Percentiles rank a stretch among this genome's conserved stretches.
Evolutionary conservation across 2,329 filamentous ascomycete species (phyloP).

Genomic region (Myrmaecium sp.): DNA sequence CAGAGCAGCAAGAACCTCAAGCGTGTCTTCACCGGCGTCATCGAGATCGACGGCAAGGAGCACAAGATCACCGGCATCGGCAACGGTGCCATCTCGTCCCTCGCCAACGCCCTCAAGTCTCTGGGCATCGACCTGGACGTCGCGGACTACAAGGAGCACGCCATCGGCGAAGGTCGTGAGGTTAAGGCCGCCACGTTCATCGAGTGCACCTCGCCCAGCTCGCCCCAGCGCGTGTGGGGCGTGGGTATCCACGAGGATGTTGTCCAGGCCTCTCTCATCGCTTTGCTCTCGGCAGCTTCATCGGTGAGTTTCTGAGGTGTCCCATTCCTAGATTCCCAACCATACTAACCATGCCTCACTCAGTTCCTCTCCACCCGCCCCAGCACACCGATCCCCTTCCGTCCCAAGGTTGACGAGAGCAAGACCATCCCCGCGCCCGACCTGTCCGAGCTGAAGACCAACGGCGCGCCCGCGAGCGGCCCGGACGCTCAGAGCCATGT

Average conservation of each 20-base stretch:
- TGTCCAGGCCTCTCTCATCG: slow-evolving; percentile 75
- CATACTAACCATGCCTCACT: slow-evolving; percentile 1
- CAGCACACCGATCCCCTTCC: slow-evolving; percentile 49
- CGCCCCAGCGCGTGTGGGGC: slow-evolving; percentile 65
- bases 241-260: slow-evolving; percentile 87
- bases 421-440: slow-evolving; percentile 12
- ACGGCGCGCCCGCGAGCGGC: neutral
- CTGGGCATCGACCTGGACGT: slow-evolving; percentile 82
- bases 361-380: slow-evolving; percentile 60
- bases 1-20: slow-evolving; percentile 62
- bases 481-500: slow-evolving; percentile 1
- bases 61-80: slow-evolving; percentile 64
- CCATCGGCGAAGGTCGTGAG: slow-evolving; percentile 62
- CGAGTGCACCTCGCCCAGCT: slow-evolving; percentile 58
- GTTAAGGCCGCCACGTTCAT: slow-evolving; percentile 95
- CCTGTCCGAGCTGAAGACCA: slow-evolving; percentile 10
- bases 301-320: slow-evolving; percentile 45
- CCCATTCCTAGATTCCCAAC: neutral
- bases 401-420: slow-evolving; percentile 37
- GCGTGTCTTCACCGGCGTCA: slow-evolving; percentile 69
- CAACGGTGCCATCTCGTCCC: slow-evolving; percentile 77
- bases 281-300: slow-evolving; percentile 67
- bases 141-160: slow-evolving; percentile 89
- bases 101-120: slow-evolving; percentile 63
- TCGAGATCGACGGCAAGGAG: slow-evolving; percentile 67